Evolutionary conservation across 2,329 filamentous ascomycete genomes (phyloP), one percentile per base, ranked within the genome.

Genomic region (Penicillium sp.): DNA sequence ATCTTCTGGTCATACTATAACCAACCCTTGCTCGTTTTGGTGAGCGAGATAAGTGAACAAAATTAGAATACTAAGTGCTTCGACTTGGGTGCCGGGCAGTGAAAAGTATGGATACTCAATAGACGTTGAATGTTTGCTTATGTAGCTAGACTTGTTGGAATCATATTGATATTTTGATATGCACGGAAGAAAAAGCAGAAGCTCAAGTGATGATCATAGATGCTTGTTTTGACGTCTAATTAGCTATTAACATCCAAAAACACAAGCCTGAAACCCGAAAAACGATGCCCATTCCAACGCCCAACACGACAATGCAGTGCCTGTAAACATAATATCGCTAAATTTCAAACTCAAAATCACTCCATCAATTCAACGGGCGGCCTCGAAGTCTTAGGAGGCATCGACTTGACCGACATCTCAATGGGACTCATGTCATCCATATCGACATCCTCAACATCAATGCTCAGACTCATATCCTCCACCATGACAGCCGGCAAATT

Each of bases 401-500:
- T 75, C 67, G 75, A 78, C 60, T 68, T 73, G 8, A 74, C 67
- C 10, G 70, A 65, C 48, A 67, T 71, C 46, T 81, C 80, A 54
- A 78, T 72, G 1, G 69, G 69, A 46, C 73, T 75, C 49, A 71
- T 64, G 5, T 75, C 75, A 29, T 83, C 81, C 36, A 75, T 78
- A 54, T 79, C 63, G n/a, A 73, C 66, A n/a, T 73, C 76, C 2
- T 78, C 75, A 27, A 68, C 75, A 31, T 71, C 75, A 21, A 67
- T 73, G 34, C 70, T 73, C 14, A 68, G 43, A 2, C 76, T 83
- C 11, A 81, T 85, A 69, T 87, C 84, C 67, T 86, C 84, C 2
- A 88, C 83, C 65, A 84, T 82, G 36, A 88, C 86, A 2, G 83
- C 83, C 1, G 85, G 85, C 38, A 88, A 69, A 58, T 80, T 75